Evolutionary conservation across 179 eudicot species (phyloP), one percentile per base, ranked within the genome.

Genomic region (Corrigiola litoralis): DNA sequence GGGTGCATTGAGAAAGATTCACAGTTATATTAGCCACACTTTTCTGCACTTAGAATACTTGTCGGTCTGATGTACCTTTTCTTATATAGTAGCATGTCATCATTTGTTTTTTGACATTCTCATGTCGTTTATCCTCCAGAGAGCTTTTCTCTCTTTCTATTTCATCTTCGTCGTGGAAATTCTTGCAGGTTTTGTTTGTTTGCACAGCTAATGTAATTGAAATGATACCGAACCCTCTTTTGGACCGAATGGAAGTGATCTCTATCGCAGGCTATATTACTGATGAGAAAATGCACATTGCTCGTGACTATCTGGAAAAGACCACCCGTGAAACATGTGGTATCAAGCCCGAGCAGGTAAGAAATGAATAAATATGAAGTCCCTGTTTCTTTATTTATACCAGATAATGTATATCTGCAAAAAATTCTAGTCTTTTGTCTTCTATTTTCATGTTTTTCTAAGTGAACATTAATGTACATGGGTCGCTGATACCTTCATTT

Each of bases 201-300:
- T 91, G 97, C 72, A 95, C 99, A 4, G 99, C 99, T 55, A 95
- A 95, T 82, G 97, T 91, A 32, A 75, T 91, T 63, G 97, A 95
- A 63, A 78, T 46, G 47, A 91, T 95, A 54, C 99, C 99, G 36
- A 76, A 65, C 70, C 99, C 99, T 58, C 92, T 91, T 29, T 79
- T 95, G 82, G 99, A 95, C 66, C 86, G 99, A 70, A 95, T 95
- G 99, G 99, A 95, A 74, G 89, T 95, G 13, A 85, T 95, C 58
- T 67, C 97, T 33, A 79, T 95, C 49, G 97, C 97, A 57, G 99
- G 99, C 36, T 95, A 95, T 65, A 95, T 91, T 51, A 82, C 99
- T 60, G 97, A 95, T 76, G 99, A 95, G 86, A 95, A 95, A 80
- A 83, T 92, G 91, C 97, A 87, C 75, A 95, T 91, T 76, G 99